Evolutionary conservation across 768 basidiomycete species (phyloP), one percentile per base, ranked within the genome.

Genomic region (Rhizopogon roseolus): DNA sequence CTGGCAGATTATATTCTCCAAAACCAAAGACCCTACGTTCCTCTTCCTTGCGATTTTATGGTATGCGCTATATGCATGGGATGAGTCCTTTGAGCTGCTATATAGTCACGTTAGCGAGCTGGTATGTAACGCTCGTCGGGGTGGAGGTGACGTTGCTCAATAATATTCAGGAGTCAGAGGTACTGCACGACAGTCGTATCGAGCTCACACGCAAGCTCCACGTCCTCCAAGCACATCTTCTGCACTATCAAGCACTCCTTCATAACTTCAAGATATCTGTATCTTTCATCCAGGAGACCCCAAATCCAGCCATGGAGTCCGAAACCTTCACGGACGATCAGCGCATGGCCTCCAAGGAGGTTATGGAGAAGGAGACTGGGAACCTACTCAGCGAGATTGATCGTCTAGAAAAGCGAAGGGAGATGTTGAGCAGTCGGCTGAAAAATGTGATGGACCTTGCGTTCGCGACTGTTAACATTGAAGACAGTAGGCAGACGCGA

Each of bases 41-140:
- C 59, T 84, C 8, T 68, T 84, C 41, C 57, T 84, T 6, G 72
- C 76, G 41, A 69, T 77, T 29, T 63, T 84, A 41, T 85, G 83
- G 83, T 81, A 82, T 58, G 76, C 79, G 1, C 64, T 83, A 25
- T 84, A 85, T 58, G 72, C 80, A 1, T 85, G 82, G 81, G 83
- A 85, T 51, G 81, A 85, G 60, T 68, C 79, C 3, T 70, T 83
- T 29, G 81, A 83, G 61, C 58, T 64, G 7, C 61, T 85, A 28
- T 81, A 79, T 57, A 54, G 62, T 7, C 78, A 85, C 55, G 75
- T 83, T 27, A 76, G 75, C 54, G 65, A 57, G 29, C 61, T 85
- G 73, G 81, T 82, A 61, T 42, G 79, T 65, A n/a, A 9, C 37
- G 14, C 6, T 3, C 14, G 6, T 43, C 4, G 2, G 10, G 41